These are phyloP conservation scores for Hanseniaspora nectarophila DNA, from an alignment of 805 yeast species.

Conservation along the genomic window DNA sequence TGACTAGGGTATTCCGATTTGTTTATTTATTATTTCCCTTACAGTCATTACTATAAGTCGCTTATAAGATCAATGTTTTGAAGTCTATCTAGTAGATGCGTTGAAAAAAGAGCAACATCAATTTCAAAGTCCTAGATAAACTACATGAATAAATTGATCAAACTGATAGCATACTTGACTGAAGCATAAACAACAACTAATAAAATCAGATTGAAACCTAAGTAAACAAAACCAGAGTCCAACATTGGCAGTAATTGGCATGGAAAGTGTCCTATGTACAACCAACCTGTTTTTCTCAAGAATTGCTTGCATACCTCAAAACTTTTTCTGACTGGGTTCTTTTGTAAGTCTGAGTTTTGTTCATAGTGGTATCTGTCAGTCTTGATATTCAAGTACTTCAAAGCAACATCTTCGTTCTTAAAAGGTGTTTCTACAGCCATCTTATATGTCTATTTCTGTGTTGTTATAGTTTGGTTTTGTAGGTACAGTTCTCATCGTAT, in stretches of 20 bases:
- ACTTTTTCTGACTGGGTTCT: neutral
- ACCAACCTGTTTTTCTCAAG: conserved; percentile 12
- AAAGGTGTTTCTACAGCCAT: neutral
- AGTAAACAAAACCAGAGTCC: conserved; percentile 11
- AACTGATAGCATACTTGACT: conserved; percentile 1
- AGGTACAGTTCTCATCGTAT: no score
- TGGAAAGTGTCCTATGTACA: conserved; percentile 14
- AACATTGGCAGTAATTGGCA: conserved; percentile 13
- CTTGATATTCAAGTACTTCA: conserved; percentile 10
- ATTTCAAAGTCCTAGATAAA: neutral
- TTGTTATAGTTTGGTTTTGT: neutral
- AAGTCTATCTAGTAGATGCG: no score
- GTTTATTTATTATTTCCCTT: neutral
- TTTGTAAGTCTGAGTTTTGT: neutral
- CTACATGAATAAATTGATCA: conserved; percentile 22
- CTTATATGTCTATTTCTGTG: neutral
- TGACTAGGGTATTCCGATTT: neutral
- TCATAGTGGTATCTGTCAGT: conserved; percentile 9
- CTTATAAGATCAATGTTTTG: no score
- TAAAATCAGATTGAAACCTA: conserved; percentile 5
- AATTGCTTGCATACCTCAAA: neutral
- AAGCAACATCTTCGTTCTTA: neutral
- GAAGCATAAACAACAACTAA: conserved; percentile 5
- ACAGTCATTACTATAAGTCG: no score
- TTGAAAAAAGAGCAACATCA: neutral